Conservation (phyloP, 495 filamentous ascomycete genomes). For the Talaromyces nanjingensis region DNA sequence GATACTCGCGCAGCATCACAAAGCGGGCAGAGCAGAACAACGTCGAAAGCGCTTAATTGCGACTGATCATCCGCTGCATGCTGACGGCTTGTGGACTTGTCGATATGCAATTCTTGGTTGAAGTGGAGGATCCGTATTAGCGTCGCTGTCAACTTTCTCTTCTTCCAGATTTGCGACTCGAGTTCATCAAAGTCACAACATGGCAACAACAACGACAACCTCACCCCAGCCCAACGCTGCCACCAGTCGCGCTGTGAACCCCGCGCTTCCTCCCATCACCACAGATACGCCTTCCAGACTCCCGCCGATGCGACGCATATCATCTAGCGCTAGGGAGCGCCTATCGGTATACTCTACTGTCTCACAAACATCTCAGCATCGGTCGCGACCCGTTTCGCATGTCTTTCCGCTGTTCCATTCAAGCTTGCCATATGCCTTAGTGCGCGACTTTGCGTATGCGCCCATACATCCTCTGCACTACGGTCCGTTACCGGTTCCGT, state of each 20-base stretch:
- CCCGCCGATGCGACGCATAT: conserved; percentile 53
- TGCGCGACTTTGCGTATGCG: conserved; percentile 95
- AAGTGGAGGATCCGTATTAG: conserved; percentile 4
- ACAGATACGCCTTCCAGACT: conserved; percentile 30
- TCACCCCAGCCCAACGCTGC: conserved; percentile 36
- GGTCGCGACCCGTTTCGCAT: conserved; percentile 68
- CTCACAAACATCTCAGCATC: conserved; percentile 46
- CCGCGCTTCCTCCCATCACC: conserved; percentile 32
- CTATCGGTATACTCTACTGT: conserved; percentile 61
- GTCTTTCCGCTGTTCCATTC: conserved; percentile 81
- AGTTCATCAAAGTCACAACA: conserved; percentile 14
- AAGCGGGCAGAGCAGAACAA: neutral
- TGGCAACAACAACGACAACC: conserved; percentile 55
- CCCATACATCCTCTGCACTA: conserved; percentile 81
- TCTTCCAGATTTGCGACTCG: neutral
- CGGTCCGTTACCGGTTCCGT: conserved; percentile 78
- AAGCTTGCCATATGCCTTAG: conserved; percentile 78
- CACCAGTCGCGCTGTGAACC: conserved; percentile 11
- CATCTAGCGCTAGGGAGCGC: conserved; percentile 67
- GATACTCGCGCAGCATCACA: neutral
- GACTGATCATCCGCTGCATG: neutral
- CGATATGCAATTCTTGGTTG: conserved; percentile 3
- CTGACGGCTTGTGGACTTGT: neutral
- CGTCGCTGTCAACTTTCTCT: neutral
- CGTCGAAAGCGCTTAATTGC: neutral